A percentile compares a stretch with the other conserved stretches of the same genome.
These are phyloP conservation scores for Firmiana major DNA, from an alignment of 345 rosid genomes.

Conservation along the genomic window DNA sequence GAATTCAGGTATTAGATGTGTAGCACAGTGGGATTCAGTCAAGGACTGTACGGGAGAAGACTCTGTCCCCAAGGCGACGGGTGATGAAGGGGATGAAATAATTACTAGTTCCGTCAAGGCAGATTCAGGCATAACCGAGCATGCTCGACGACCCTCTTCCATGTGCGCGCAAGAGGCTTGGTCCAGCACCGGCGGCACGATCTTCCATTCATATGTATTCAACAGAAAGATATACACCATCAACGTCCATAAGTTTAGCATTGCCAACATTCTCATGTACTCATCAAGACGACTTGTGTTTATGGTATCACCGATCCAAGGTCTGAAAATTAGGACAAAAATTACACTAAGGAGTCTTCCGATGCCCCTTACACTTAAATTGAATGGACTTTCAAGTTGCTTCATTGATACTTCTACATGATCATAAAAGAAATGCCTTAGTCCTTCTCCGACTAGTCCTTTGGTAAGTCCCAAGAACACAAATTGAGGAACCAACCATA, in stretches of 20 bases:
- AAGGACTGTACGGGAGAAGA: background rate
- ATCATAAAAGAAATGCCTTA: background rate
- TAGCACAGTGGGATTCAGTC: background rate
- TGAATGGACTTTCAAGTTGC: background rate
- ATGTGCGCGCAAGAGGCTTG: background rate
- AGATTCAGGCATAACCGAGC: background rate
- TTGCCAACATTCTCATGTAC: background rate
- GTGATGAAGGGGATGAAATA: background rate
- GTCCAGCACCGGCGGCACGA: background rate
- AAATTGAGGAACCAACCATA: conserved; percentile 6
- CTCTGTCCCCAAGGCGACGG: background rate
- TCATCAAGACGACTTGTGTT: background rate
- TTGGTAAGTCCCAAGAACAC: background rate
- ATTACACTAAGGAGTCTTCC: background rate
- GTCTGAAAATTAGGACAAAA: background rate
- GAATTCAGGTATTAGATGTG: background rate
- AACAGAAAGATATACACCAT: background rate
- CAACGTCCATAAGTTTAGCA: background rate
- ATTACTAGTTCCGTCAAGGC: background rate
- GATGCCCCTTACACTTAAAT: background rate
- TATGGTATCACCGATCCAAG: background rate
- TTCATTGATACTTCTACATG: background rate
- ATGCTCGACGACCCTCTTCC: background rate
- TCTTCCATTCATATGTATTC: background rate
- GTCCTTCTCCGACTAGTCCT: background rate